Evolutionary conservation across 768 basidiomycete genomes (phyloP).

Genomic region (Tubosaeta sp.): DNA sequence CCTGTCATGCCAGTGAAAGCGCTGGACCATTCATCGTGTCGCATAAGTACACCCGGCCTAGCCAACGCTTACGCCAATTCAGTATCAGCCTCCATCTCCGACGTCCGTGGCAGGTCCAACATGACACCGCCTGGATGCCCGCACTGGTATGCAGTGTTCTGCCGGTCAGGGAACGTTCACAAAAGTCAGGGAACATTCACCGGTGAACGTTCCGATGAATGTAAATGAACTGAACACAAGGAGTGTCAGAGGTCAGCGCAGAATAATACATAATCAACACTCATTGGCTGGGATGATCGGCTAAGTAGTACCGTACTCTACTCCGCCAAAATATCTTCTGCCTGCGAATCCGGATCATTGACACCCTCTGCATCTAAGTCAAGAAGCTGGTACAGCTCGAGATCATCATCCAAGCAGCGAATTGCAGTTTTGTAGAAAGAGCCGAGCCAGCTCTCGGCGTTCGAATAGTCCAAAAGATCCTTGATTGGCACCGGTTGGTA

Average conservation of each 20-base stretch:
- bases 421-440: not conserved
- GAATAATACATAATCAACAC: not conserved
- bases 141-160: conserved; percentile 7
- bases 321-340: not conserved
- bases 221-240: not conserved
- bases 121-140: too few species aligned
- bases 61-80: too few species aligned
- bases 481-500: not conserved
- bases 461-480: not conserved
- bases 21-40: too few species aligned
- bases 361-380: conserved; percentile 1
- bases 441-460: not conserved
- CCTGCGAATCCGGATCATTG: not conserved
- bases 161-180: not conserved
- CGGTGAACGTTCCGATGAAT: conserved; percentile 2
- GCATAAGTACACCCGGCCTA: too few species aligned
- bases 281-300: not conserved
- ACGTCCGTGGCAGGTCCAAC: too few species aligned
- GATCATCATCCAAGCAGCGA: not conserved
- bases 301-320: not conserved
- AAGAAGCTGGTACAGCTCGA: not conserved
- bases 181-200: not conserved
- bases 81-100: too few species aligned
- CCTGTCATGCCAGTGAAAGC: too few species aligned
- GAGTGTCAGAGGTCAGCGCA: not conserved